phyloP scores from a whole-genome alignment of 306 rosid genomes.

The Quercus alba region DNA sequence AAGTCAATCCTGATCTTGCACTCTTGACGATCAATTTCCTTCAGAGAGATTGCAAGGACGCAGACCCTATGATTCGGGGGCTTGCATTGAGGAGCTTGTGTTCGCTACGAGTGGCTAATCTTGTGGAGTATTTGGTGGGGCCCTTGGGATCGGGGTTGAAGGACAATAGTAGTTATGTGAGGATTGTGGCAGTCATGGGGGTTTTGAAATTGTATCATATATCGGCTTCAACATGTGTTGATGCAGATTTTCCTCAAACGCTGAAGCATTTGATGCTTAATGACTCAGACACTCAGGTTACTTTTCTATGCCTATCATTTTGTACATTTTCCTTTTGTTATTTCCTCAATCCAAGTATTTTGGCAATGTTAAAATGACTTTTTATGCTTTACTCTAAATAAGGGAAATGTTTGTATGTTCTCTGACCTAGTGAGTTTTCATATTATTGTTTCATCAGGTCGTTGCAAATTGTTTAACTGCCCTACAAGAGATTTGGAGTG shows the following conservation, averaged over 20 bases:
- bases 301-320: slow-evolving; percentile 7
- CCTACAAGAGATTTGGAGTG: slow-evolving; percentile 94
- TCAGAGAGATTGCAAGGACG: slow-evolving; percentile 98
- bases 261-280: slow-evolving; percentile 85
- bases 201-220: slow-evolving; percentile 92
- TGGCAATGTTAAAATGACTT: not conserved
- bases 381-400: not conserved
- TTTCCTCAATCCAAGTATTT: not conserved
- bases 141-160: slow-evolving; percentile 92
- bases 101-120: slow-evolving; percentile 74
- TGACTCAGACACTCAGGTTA: slow-evolving; percentile 90
- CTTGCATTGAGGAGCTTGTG: slow-evolving; percentile 97
- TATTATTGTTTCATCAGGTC: slow-evolving; percentile 51
- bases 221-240: slow-evolving; percentile 86
- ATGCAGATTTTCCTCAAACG: slow-evolving; percentile 81
- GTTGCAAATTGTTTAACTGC: slow-evolving; percentile 95
- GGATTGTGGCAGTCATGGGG: slow-evolving; percentile 87
- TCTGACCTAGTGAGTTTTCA: not conserved
- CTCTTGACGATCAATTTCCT: slow-evolving; percentile 94
- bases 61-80: slow-evolving; percentile 95
- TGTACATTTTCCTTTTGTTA: not conserved
- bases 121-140: slow-evolving; percentile 98
- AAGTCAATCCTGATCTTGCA: slow-evolving; percentile 94
- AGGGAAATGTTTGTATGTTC: not conserved
- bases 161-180: slow-evolving; percentile 84